Evolutionary conservation across 2,329 filamentous ascomycete species (phyloP), one percentile per base, ranked within the genome.

Genomic region (Metarhizium sp.): DNA sequence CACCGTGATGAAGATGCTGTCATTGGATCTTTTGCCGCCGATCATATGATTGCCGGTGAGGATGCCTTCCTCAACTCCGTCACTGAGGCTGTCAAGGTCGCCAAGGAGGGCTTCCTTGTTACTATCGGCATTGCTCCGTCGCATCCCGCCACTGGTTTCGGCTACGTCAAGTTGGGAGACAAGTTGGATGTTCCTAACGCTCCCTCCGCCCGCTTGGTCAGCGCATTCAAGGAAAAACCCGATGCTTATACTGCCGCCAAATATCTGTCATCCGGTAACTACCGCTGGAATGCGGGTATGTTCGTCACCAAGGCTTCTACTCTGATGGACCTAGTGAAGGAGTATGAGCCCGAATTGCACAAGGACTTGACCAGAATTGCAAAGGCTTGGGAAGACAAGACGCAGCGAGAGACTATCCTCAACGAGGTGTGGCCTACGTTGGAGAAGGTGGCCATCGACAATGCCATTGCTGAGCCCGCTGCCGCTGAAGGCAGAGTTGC

Each of bases 281-380:
- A 64, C 55, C 61, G 62, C 52, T 64, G 62, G 62, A 64, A 64
- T 51, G 62, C 62, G 2, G 62, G 62, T 50, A 64, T 64, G 62
- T 64, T 64, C 50, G 62, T 64, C 50, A 63, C 61, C 53, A 62
- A 62, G 53, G 62, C 62, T 13, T 61, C 60, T n/a, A 59, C 62
- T 40, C 54, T 64, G 16, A 64, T 64, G 62, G 60, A 60, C 34
- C 57, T 64, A 18, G 57, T 64, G 43, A 59, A 61, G 40, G 61
- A 64, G 54, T 59, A 62, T 50, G 58, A 59, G 52, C 62, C 61
- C n/a, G 57, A 59, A 29, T 54, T 64, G 20, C 56, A 63, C 48
- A 57, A 55, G 16, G 59, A 60, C 30, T 50, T 64, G 45, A 61
- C 55, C 51, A 58, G 59, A 50, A 63, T 64, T 1, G 61, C 62